phyloP scores from a whole-genome alignment of 2,329 filamentous ascomycete species.

The Aspergillus tanneri region DNA sequence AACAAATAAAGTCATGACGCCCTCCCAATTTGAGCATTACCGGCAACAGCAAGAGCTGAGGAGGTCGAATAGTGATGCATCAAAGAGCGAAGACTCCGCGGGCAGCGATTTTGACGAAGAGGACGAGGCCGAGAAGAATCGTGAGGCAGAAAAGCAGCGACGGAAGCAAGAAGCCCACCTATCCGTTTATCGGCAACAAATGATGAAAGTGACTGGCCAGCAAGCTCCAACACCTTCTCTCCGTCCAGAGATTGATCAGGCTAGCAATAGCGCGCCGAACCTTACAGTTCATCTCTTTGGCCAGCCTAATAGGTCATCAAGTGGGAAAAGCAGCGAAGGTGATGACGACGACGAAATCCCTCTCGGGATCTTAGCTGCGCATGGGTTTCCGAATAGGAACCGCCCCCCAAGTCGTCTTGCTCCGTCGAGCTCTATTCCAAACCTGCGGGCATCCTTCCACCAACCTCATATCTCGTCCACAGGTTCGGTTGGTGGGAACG shows the following conservation, averaged over 20 bases:
- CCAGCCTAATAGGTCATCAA: slow-evolving; percentile 38
- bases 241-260: slow-evolving; percentile 58
- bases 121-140: slow-evolving; percentile 74
- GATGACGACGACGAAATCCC: slow-evolving; percentile 88
- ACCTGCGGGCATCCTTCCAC: slow-evolving; percentile 60
- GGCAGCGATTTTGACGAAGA: slow-evolving; percentile 72
- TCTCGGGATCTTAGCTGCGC: slow-evolving; percentile 79
- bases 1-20: slow-evolving; percentile 81
- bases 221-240: slow-evolving; percentile 51
- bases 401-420: slow-evolving; percentile 69
- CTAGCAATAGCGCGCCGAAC: slow-evolving; percentile 62
- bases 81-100: slow-evolving; percentile 53
- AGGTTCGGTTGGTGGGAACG: slow-evolving; percentile 53
- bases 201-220: slow-evolving; percentile 94
- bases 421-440: slow-evolving; percentile 68
- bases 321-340: slow-evolving; percentile 48
- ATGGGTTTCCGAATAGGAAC: slow-evolving; percentile 80
- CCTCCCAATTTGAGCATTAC: slow-evolving; percentile 80
- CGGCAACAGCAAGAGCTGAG: slow-evolving; percentile 68
- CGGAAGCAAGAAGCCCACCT: slow-evolving; percentile 88
- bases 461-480: slow-evolving; percentile 51
- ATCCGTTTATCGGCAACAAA: slow-evolving; percentile 85
- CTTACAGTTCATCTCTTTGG: slow-evolving; percentile 46
- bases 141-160: slow-evolving; percentile 70
- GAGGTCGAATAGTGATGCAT: slow-evolving; percentile 53